Conservation (phyloP, 495 filamentous ascomycete genomes). For the Lasiosphaeriaceae sp. region DNA sequence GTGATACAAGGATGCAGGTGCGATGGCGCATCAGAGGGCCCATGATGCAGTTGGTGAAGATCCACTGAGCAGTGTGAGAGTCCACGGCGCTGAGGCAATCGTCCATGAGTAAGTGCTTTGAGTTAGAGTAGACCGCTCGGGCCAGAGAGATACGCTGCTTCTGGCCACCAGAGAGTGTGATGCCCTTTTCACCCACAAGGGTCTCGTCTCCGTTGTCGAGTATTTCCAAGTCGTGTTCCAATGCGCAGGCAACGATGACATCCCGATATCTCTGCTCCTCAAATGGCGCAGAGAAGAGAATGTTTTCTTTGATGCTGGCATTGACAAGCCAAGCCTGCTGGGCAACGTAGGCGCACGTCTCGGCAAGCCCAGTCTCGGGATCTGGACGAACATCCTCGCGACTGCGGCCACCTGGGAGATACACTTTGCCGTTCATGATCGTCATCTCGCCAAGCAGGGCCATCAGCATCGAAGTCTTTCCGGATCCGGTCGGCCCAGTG, state of each 20-base stretch:
- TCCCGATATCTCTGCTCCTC: conserved; percentile 82
- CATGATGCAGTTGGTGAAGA: conserved; percentile 87
- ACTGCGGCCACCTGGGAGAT: conserved; percentile 76
- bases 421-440: conserved; percentile 71
- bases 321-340: conserved; percentile 99
- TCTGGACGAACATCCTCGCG: conserved; percentile 79
- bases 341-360: conserved; percentile 94
- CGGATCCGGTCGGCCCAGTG: conserved; percentile 86
- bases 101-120: conserved; percentile 84
- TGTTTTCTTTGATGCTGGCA: conserved; percentile 93
- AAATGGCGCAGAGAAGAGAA: conserved; percentile 80
- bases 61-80: conserved; percentile 97
- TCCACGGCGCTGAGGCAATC: conserved; percentile 98
- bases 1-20: conserved; percentile 95
- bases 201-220: conserved; percentile 92
- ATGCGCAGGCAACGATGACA: conserved; percentile 86
- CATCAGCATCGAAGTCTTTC: conserved; percentile 95
- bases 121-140: conserved; percentile 88
- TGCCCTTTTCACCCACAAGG: conserved; percentile 94
- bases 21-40: conserved; percentile 84
- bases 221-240: conserved; percentile 89
- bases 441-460: conserved; percentile 97
- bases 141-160: conserved; percentile 97
- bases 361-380: conserved; percentile 79
- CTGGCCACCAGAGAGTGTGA: conserved; percentile 93